Conservation (phyloP, 163 green algal genomes). For the Scenedesmus sp. region DNA sequence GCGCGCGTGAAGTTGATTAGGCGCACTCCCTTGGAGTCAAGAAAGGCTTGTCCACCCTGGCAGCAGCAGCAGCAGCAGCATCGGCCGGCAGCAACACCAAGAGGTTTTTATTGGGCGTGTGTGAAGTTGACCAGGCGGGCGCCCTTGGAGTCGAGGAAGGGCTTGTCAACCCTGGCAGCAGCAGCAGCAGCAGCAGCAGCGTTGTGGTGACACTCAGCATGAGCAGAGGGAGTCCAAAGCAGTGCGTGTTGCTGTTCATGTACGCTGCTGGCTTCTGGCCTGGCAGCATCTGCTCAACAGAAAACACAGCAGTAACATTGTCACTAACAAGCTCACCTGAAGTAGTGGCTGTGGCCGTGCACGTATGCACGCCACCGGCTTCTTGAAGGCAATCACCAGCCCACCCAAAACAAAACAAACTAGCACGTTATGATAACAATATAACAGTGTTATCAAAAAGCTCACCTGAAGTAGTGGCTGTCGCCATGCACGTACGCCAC, state of each 20-base stretch:
- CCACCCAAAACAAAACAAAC: not conserved
- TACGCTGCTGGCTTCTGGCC: slow-evolving; percentile 4
- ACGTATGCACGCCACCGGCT: slow-evolving; percentile 17
- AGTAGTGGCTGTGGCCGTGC: slow-evolving; percentile 38
- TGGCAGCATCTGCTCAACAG: not conserved
- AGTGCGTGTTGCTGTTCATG: slow-evolving; percentile 31
- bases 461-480: slow-evolving; percentile 28
- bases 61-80: not conserved
- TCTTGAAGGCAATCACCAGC: not conserved
- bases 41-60: not conserved
- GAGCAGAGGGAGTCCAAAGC: not conserved
- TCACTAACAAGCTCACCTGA: not conserved
- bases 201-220: too few relatives aligned
- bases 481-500: slow-evolving; percentile 39
- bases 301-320: too few relatives aligned
- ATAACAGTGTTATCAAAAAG: too few relatives aligned
- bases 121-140: not conserved
- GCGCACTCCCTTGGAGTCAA: too few relatives aligned
- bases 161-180: slow-evolving; percentile 6
- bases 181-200: not conserved
- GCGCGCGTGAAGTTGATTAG: too few relatives aligned
- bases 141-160: slow-evolving; percentile 13
- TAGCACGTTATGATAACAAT: too few relatives aligned
- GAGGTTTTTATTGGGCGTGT: not conserved
- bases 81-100: too few relatives aligned